Base-by-base conservation (phyloP, 805 yeast species). In the Starmerella apis region DNA sequence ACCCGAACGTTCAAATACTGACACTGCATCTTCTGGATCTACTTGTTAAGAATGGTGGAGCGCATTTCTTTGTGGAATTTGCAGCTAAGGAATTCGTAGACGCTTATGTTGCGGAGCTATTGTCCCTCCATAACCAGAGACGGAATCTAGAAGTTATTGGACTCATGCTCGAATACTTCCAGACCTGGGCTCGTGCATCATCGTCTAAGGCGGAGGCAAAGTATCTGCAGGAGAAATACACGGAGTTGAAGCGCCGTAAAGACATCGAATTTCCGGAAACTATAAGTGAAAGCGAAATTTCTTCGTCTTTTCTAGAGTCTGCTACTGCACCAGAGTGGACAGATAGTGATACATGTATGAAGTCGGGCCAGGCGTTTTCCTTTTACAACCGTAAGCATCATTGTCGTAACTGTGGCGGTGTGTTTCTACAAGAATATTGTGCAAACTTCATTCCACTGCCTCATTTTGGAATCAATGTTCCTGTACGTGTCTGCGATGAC, bases 291-390 rank as follows among this genome's bases (percentile, higher is more conserved):
- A 64, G 65, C 20, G 57, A 50, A 47, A 67, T 75, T 43, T 65
- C 68, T 22, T 59, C 71, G 31, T 71, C 74, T 4, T 78, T 88
- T 64, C 77, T 90, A 44, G 96, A 90, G 60, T 77, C 95, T 1
- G 83, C 79, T 54, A 88, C 88, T 4, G 96, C 98, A 1, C 97
- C 98, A 0, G 96, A 87, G 59, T 92, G 98, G 98, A 81, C 84
- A 20, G 98, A 92, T 61, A 83, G 88, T 10, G 95, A 86, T 59
- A 86, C 86, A 3, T 92, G 98, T 66, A 88, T 92, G 96, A 79
- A 86, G 49, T 86, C 96, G 58, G 86, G 94, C 46, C 78, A 73
- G 37, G 69, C 80, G 14, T 92, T 92, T 62, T 72, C 92, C 1
- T 75, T 90, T 63, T 69, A 88, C 53, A 87, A 85, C 64, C 75